Base-by-base conservation (phyloP, 2,329 filamentous ascomycete genomes). In the Neofusicoccum parvum region DNA sequence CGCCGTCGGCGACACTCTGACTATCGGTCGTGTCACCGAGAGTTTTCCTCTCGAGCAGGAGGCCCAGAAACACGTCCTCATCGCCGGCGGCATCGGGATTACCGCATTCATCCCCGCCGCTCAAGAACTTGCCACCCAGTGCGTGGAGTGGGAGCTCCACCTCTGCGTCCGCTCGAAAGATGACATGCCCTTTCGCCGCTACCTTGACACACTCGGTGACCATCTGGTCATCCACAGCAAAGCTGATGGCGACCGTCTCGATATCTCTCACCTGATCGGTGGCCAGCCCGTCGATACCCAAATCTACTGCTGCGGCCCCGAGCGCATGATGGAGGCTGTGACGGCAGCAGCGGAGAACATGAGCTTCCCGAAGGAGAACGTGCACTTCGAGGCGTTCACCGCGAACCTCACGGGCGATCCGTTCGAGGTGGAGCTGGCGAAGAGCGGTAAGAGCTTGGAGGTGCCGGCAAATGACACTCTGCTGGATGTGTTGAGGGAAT, bases 31-130 rank as follows among this genome's bases (percentile, higher is more conserved):
- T 37, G 80, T 88, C 36, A 86, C 82, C 0, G 72, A 76, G 0
- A 84, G 81, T 48, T 80, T 88, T 27, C 80, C 81, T 1, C 74
- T 82, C 1, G 78, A 77, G 0, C 71, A 66, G 2, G 76, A 80
- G 0, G 85, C 85, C 7, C 86, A 85, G 68, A 80, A 85, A 58
- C 87, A 90, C 68, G 79, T 90, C 45, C 86, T 90, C 70, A 83
- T 91, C 36, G 86, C 82, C 0, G 88, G 86, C 10, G 88, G 88
- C 0, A 86, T 90, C 36, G 88, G 88, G 0, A 84, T 90, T 67
- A 90, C 88, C 1, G 88, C 88, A 0, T 90, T 90, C 68, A 71
- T 90, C 9, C 70, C 78, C 0, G 76, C 87, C 27, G 71, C 86
- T 3, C 75, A 83, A 56, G 67, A 72, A 12, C 72, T 78, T 12